Conservation (phyloP, 2,329 filamentous ascomycete species). For the Fusarium albosuccineum region DNA sequence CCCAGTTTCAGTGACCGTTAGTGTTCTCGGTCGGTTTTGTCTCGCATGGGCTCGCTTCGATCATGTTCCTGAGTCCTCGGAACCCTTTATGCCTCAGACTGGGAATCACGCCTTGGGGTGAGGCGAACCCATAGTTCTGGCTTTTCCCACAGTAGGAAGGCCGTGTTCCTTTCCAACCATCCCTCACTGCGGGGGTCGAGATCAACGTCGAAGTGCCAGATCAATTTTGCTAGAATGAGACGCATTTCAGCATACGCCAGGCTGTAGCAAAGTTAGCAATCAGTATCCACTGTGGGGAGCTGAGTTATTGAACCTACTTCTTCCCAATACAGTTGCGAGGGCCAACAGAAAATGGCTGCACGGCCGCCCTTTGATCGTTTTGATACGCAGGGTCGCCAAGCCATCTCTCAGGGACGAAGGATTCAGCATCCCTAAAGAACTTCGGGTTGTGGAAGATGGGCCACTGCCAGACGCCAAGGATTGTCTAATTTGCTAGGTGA, state of each 20-base stretch:
- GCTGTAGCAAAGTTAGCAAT: slow-evolving; percentile 21
- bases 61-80: no score
- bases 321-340: slow-evolving; percentile 50
- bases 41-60: no score
- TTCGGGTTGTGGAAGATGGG: slow-evolving; percentile 49
- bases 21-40: no score
- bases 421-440: slow-evolving; percentile 50
- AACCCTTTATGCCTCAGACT: no score
- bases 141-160: slow-evolving; percentile 50
- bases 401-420: slow-evolving; percentile 57
- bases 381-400: slow-evolving; percentile 40
- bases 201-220: slow-evolving; percentile 48
- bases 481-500: slow-evolving; percentile 32
- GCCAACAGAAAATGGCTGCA: slow-evolving; percentile 49
- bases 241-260: slow-evolving; percentile 51
- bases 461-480: slow-evolving; percentile 53
- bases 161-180: slow-evolving; percentile 46
- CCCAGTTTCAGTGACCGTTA: no score
- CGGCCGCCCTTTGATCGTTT: slow-evolving; percentile 39
- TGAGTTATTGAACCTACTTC: slow-evolving; percentile 41
- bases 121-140: slow-evolving; percentile 14
- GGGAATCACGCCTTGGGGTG: background rate
- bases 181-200: slow-evolving; percentile 43
- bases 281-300: no score
- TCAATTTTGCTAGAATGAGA: slow-evolving; percentile 44